A percentile compares a stretch with the other conserved stretches of the same genome.
Evolutionary conservation across 1,284 basidiomycete species (phyloP).

Genomic region (Megacollybia platyphylla): DNA sequence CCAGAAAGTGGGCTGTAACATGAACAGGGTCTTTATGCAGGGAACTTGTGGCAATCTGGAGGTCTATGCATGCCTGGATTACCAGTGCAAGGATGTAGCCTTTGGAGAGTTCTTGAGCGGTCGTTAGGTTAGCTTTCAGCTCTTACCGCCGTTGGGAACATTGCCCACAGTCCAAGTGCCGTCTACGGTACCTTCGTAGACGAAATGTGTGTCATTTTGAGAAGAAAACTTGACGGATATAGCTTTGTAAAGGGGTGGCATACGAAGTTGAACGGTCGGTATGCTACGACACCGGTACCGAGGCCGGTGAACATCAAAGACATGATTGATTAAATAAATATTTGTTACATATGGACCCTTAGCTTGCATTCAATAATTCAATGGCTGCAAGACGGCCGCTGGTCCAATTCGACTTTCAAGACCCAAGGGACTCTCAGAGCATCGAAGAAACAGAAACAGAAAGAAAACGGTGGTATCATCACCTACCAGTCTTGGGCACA

Average conservation of each 20-base stretch:
- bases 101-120: too few relatives aligned
- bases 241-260: not conserved
- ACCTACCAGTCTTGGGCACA: conserved; percentile 22
- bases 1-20: conserved; percentile 44
- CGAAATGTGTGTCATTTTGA: conserved; percentile 14
- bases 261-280: not conserved
- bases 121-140: too few relatives aligned
- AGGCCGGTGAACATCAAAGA: too few relatives aligned
- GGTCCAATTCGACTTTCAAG: not conserved
- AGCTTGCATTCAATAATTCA: too few relatives aligned
- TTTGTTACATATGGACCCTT: too few relatives aligned
- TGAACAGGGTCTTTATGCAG: conserved; percentile 42
- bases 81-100: conserved; percentile 46
- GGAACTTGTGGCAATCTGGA: conserved; percentile 25
- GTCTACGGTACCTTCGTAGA: not conserved
- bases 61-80: conserved; percentile 36
- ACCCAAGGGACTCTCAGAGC: not conserved
- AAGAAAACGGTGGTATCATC: conserved; percentile 5
- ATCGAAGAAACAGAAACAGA: conserved; percentile 1
- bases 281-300: too few relatives aligned
- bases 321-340: too few relatives aligned
- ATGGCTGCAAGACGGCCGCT: too few relatives aligned
- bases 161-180: not conserved
- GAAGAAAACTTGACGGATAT: not conserved
- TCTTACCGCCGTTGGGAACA: conserved; percentile 15